Base-by-base conservation (phyloP, 208 protist genomes). In the Acanthamoeba quina region DNA sequence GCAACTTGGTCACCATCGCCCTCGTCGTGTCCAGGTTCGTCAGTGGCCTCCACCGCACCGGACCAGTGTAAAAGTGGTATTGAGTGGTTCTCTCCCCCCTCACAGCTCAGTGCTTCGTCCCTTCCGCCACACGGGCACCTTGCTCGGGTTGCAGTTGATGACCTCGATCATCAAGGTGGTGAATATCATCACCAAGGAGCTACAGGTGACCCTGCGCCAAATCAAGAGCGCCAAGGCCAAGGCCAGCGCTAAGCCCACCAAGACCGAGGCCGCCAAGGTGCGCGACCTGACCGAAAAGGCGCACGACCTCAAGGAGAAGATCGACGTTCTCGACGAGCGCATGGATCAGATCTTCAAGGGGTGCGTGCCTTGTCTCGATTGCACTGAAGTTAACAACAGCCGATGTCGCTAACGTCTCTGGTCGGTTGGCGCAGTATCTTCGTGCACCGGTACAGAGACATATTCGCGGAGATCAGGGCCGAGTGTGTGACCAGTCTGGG, bases 361-460 rank as follows among this genome's bases (percentile, higher is more conserved):
- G 91, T 94, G 56, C 54, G 72, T 62, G 1, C 24, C 41, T 17
- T 58, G 3, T 2, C 62, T 92, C 90, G 7, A 15, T 90, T 70
- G 7, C n/a, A 37, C 24, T 56, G 11, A 44, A 1, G 13, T 19
- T 9, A 80, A 85, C 13, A 37, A 0, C 0, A 0, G 17, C 37
- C 2, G 31, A 10, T 29, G 2, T 2, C 70, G 15, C 15, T 64
- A 19, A 64, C 13, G 47, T 3, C 2, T 68, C 0, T 19, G 11
- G 34, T 52, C 10, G 68, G 17, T 47, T 88, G 34, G 9, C 11
- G 24, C 44, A 95, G 90, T 26, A 62, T 95, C 41, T 95, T 95
- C 52, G 89, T 95, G 26, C 94, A 95, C 82, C 89, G 94, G 10
- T 95, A 95, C 52, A 2, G 94, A 5, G 94, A 95, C 72, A 52